Conservation (phyloP, 2,329 filamentous ascomycete genomes). For the Cladosporium sp. region DNA sequence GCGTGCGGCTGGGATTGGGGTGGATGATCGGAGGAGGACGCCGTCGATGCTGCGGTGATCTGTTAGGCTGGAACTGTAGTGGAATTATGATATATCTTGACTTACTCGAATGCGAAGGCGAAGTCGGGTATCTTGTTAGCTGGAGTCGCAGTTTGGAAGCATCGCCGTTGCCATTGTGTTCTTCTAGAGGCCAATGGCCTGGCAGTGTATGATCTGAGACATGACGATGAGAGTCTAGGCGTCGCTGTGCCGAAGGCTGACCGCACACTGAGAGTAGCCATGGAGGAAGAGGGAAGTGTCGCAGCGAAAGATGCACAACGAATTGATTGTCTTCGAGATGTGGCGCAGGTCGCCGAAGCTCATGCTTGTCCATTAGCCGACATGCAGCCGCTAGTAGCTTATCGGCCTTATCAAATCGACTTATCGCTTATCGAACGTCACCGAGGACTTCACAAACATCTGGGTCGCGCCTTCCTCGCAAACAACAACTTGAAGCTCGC, state of each 20-base stretch:
- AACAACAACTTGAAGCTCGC: not conserved
- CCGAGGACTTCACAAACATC: not conserved
- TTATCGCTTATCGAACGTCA: not conserved
- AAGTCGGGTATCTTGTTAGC: conserved; percentile 43
- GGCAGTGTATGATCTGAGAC: not conserved
- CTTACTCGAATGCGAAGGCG: conserved; percentile 59
- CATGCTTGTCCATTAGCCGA: not conserved
- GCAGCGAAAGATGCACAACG: not conserved
- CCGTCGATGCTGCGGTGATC: conserved; percentile 72
- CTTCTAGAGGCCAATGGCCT: not conserved
- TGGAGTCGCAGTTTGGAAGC: conserved; percentile 24
- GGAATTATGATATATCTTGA: conserved; percentile 4
- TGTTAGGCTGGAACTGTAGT: conserved; percentile 27
- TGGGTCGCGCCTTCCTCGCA: not conserved
- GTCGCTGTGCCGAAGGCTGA: not conserved
- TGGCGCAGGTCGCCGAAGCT: not conserved
- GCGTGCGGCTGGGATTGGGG: conserved; percentile 75
- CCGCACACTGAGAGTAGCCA: conserved; percentile 4
- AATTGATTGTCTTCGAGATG: not conserved
- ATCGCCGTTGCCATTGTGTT: conserved; percentile 19
- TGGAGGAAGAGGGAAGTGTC: not conserved
- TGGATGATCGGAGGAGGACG: conserved; percentile 82
- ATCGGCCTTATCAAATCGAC: not conserved
- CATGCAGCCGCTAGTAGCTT: not conserved
- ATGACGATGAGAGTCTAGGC: not conserved